Conservation (phyloP, 805 yeast species). For the Yamadazyma takamatsuzukensis region DNA sequence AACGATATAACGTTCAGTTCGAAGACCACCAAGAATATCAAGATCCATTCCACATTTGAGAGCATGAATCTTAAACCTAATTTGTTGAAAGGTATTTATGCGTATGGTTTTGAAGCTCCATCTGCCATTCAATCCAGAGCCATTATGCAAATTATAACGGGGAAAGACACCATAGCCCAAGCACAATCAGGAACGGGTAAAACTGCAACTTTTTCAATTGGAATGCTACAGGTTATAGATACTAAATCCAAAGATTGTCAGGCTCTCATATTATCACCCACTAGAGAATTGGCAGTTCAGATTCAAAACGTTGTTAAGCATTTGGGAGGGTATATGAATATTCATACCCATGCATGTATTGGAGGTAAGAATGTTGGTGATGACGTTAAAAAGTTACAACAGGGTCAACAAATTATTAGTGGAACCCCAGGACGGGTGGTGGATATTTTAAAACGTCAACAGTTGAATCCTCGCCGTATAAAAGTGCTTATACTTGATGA, state of each 20-base stretch:
- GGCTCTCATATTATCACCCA: conserved; percentile 89
- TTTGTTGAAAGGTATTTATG: conserved; percentile 57
- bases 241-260: conserved; percentile 70
- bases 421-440: conserved; percentile 97
- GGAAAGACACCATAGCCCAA: conserved; percentile 95
- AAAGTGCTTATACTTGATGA: conserved; percentile 92
- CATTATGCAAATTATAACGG: conserved; percentile 88
- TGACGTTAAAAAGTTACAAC: conserved; percentile 69
- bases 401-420: conserved; percentile 87
- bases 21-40: conserved; percentile 49
- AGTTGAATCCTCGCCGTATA: conserved; percentile 66
- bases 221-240: conserved; percentile 85
- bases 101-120: conserved; percentile 93
- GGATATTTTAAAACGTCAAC: conserved; percentile 86
- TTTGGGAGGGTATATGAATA: conserved; percentile 83
- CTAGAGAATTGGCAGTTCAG: conserved; percentile 93
- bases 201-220: conserved; percentile 96
- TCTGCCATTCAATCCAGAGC: conserved; percentile 98
- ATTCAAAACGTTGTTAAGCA: conserved; percentile 85
- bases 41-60: conserved; percentile 47
- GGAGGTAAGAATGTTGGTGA: conserved; percentile 88
- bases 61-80: conserved; percentile 40
- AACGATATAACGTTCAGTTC: conserved; percentile 18
- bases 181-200: conserved; percentile 99
- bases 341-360: conserved; percentile 85